Evolutionary conservation across 192 early-diverging fungal genomes (phyloP).

Genomic region (Dimargaris cristalligena): DNA sequence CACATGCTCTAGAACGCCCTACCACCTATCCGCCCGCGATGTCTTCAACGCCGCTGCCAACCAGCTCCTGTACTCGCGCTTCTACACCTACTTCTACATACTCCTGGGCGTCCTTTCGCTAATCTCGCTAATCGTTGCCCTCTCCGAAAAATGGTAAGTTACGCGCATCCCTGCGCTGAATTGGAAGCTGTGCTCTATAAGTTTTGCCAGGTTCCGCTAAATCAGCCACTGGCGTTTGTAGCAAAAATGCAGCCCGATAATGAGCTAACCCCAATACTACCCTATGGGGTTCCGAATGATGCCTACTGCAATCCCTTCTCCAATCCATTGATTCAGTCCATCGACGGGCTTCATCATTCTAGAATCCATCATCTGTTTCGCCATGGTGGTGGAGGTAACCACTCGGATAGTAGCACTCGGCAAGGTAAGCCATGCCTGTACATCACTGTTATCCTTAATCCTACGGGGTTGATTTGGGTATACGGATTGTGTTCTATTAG

Average conservation of each 20-base stretch:
- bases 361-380: slow-evolving; percentile 50
- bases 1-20: not conserved
- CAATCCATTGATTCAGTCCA: no score
- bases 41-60: slow-evolving; percentile 36
- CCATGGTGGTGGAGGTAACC: slow-evolving; percentile 58
- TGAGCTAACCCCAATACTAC: no score
- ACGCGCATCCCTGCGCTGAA: no score
- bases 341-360: slow-evolving; percentile 49
- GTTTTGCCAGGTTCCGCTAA: no score
- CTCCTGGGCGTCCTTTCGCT: slow-evolving; percentile 29
- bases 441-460: no score
- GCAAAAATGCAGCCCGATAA: no score
- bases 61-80: slow-evolving; percentile 37
- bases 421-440: slow-evolving; percentile 24
- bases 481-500: no score
- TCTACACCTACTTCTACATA: slow-evolving; percentile 37
- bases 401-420: slow-evolving; percentile 47
- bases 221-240: no score
- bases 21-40: slow-evolving; percentile 25
- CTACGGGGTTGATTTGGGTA: no score
- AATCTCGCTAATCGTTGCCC: slow-evolving; percentile 26
- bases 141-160: slow-evolving; percentile 26
- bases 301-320: no score
- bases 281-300: no score
- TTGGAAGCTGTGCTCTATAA: no score